phyloP scores from a whole-genome alignment of 164 flowering plant species.

The Vitis vinifera region ASM3070453v1 NC_081807.1:6739001-6739500 shows the following conservation, averaged over 20 bases:
- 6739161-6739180: not conserved
- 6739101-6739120: not conserved
- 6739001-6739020: slow-evolving; percentile 1
- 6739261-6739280: no score
- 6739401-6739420: slow-evolving; percentile 14
- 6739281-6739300: no score
- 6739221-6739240: no score
- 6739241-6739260: no score
- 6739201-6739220: no score
- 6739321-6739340: no score
- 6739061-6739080: slow-evolving; percentile 10
- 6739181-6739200: no score
- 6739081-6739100: slow-evolving; percentile 13
- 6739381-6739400: no score
- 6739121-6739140: not conserved
- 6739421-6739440: slow-evolving; percentile 4
- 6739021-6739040: not conserved
- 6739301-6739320: no score
- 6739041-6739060: not conserved
- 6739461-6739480: slow-evolving; percentile 1
- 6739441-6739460: slow-evolving; percentile 1
- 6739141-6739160: slow-evolving; percentile 1
- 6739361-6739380: no score
- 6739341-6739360: no score
- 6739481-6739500: not conserved